Evolutionary conservation across 2,329 filamentous ascomycete genomes (phyloP), one percentile per base, ranked within the genome.

Genomic region (Fusarium sp.): DNA sequence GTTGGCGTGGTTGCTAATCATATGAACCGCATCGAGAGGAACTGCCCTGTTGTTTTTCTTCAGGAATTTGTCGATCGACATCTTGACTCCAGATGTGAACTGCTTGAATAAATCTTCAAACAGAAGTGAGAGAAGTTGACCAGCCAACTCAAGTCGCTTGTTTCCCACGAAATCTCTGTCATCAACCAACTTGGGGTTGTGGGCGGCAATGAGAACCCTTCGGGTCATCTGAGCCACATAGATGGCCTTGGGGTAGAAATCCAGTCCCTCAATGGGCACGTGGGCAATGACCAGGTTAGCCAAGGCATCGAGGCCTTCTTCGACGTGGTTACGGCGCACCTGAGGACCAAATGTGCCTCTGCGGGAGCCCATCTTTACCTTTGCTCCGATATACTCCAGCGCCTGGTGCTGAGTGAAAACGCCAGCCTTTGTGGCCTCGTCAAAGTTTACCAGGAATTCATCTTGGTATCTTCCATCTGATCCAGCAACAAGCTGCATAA

Each of bases 31-130:
- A 79, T 99, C 95, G 61, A 98, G 94, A 35, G 94, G 91, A 61
- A 94, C 91, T 1, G 94, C 94, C 46, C 95, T 90, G 79, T 97
- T 95, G 61, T 94, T 94, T 81, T 98, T 98, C 82, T 97, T 97
- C 69, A 98, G 84, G 8, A 96, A 93, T 79, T 98, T 98, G 84
- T 99, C 96, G 76, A 99, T 95, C 73, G 93, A 95, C 83, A 93
- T 90, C 81, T 97, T 97, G 80, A 99, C 91, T 75, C 96, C 92
- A 64, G 89, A 89, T 77, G 94, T 93, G 81, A 98, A 98, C 68
- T 94, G 93, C 84, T 99, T 99, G 89, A 99, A 99, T 67, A 98
- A 83, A 86, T 99, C 97, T 82, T 99, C 97, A 75, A 99, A 99
- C 0, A 99, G 87, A 2, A 99, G 87, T 7, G 96, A 95, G 69